Evolutionary conservation across 345 rosid species (phyloP), one percentile per base, ranked within the genome.

Genomic region (Gynandropsis gynandra): DNA sequence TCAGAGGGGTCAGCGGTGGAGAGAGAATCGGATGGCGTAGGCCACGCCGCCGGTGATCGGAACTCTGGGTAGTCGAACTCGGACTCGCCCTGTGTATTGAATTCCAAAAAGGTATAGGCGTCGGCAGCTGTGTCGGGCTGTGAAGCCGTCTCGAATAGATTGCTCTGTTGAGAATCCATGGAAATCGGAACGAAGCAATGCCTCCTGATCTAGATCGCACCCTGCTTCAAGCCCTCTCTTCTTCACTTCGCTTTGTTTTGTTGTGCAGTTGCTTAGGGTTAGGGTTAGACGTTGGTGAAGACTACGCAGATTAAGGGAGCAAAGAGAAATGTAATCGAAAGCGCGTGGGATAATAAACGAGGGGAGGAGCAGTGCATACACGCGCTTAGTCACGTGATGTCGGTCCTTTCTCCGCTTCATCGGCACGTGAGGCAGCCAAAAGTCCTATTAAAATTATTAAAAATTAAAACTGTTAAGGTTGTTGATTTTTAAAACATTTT

Each of bases 61-160:
- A 88, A 93, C 67, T 88, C 99, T 1, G 85, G 79, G 73, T 81
- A 93, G 74, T 93, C 97, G 61, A 93, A 93, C 56, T 93, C 97
- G 50, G 97, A 76, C 69, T 92, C 98, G 15, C 97, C 97, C 67
- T 92, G 95, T 34, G 95, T 83, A 75, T 85, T 85, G 78, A 92
- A 88, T 74, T 92, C 98, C 59, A 85, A 79, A 61, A 92, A 92
- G 37, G 87, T 81, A 67, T 92, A 92, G 7, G 95, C 98, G 69
- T 88, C 97, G 46, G 76, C 58, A 14, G 64, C 87, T 9, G 94
- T 55, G 68, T 85, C 99, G 15, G 99, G 97, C 72, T 93, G 99
- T 60, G 99, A 93, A 39, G 94, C 87, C 46, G 97, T 83, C 7
- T 93, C 99, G 58, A 70, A 88, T 46, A 84, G 85, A 63, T 70